Evolutionary conservation across 2,329 filamentous ascomycete genomes (phyloP).

Genomic region (Fusarium robinianum): DNA sequence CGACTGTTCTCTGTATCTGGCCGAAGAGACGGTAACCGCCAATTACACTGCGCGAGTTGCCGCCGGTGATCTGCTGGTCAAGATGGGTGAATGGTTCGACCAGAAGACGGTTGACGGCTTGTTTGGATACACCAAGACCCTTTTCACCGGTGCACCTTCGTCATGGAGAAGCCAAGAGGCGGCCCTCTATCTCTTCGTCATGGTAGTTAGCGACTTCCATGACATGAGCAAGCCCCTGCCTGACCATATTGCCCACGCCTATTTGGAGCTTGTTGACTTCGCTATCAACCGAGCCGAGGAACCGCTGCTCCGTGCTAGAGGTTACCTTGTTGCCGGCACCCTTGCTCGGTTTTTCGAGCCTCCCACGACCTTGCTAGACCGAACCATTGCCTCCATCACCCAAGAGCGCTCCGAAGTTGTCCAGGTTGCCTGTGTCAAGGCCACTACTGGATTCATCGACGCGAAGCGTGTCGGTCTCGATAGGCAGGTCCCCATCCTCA

Average conservation of each 20-base stretch:
- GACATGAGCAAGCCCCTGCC: slow-evolving; percentile 76
- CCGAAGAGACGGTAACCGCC: slow-evolving; percentile 91
- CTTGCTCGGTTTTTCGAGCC: slow-evolving; percentile 71
- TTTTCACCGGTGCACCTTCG: slow-evolving; percentile 64
- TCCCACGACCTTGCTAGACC: slow-evolving; percentile 69
- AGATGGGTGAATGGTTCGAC: slow-evolving; percentile 87
- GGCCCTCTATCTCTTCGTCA: slow-evolving; percentile 81
- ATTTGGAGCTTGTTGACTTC: slow-evolving; percentile 79
- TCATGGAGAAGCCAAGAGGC: slow-evolving; percentile 74
- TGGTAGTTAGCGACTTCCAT: slow-evolving; percentile 80
- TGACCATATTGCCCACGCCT: slow-evolving; percentile 69
- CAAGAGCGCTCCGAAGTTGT: slow-evolving; percentile 83
- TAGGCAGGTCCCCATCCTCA: slow-evolving; percentile 64
- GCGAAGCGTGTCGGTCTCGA: slow-evolving; percentile 56
- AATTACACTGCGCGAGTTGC: slow-evolving; percentile 96
- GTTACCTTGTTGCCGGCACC: slow-evolving; percentile 82
- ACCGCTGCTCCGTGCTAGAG: slow-evolving; percentile 80
- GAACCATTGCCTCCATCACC: slow-evolving; percentile 74
- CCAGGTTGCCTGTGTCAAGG: slow-evolving; percentile 87
- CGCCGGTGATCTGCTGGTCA: slow-evolving; percentile 89
- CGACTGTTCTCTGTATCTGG: slow-evolving; percentile 92
- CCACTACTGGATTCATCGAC: slow-evolving; percentile 70
- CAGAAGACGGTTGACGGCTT: slow-evolving; percentile 77
- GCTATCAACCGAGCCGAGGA: slow-evolving; percentile 71
- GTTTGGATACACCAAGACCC: slow-evolving; percentile 72